Conservation (phyloP, 257 asterid species). For the Solanum acaule region DNA sequence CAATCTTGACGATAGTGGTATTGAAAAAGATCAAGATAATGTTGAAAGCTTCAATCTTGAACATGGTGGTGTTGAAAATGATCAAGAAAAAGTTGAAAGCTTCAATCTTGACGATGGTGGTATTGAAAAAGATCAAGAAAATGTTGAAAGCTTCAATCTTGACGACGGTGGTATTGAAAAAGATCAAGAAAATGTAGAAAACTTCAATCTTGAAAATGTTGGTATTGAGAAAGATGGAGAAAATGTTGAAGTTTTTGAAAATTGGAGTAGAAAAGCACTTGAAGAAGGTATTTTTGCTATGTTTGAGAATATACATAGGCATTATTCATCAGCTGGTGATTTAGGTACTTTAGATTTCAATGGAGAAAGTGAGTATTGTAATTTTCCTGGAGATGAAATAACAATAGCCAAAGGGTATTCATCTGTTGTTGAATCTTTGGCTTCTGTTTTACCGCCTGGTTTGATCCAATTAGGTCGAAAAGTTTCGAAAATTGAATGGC, state of each 20-base stretch:
- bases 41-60: background rate
- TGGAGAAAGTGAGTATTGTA: conserved; percentile 56
- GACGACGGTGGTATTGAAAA: background rate
- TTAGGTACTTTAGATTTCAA: conserved; percentile 42
- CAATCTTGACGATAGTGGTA: background rate
- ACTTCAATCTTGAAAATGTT: no score
- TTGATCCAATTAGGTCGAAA: conserved; percentile 45
- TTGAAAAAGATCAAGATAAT: background rate
- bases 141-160: background rate
- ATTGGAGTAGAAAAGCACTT: background rate
- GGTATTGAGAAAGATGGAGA: no score
- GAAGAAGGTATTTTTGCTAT: conserved; percentile 22
- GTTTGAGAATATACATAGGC: conserved; percentile 71
- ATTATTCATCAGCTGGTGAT: conserved; percentile 63
- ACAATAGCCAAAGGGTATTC: conserved; percentile 69
- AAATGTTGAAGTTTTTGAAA: background rate
- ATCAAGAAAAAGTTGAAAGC: background rate
- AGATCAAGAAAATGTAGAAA: background rate
- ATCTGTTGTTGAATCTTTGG: conserved; percentile 42
- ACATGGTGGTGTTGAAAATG: fast-evolving
- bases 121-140: background rate
- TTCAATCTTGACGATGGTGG: no score
- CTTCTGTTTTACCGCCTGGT: conserved; percentile 62
- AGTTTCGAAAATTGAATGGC: conserved; percentile 63
- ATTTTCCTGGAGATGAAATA: conserved; percentile 82